These are phyloP conservation scores for Cocos nucifera DNA, from an alignment of 176 grass and related monocot species.

Conservation along the genomic window DNA sequence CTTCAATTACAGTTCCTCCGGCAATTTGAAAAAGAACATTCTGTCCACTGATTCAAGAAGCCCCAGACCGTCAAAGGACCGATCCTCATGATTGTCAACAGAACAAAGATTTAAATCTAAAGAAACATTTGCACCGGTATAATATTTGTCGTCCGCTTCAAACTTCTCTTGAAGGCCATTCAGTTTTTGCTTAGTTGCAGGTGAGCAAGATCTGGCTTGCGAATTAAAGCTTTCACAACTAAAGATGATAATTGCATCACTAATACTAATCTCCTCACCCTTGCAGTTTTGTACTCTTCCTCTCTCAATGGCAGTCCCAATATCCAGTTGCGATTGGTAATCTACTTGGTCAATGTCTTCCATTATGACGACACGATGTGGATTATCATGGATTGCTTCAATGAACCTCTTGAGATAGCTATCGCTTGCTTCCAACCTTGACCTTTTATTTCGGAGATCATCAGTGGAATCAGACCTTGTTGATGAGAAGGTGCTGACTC, in stretches of 20 bases:
- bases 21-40: slow-evolving; percentile 59
- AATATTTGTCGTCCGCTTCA: slow-evolving; percentile 15
- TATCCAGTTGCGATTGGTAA: slow-evolving; percentile 26
- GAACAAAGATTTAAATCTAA: slow-evolving; percentile 82
- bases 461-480: slow-evolving; percentile 24
- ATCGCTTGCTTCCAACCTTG: slow-evolving; percentile 8
- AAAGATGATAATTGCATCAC: slow-evolving; percentile 75
- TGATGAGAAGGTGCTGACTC: slow-evolving; percentile 16
- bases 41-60: slow-evolving; percentile 60
- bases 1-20: slow-evolving; percentile 18
- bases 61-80: slow-evolving; percentile 26
- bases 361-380: slow-evolving; percentile 61
- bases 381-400: slow-evolving; percentile 46
- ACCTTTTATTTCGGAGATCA: slow-evolving; percentile 43
- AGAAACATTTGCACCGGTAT: slow-evolving; percentile 19
- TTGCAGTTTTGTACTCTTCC: slow-evolving; percentile 30
- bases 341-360: slow-evolving; percentile 51
- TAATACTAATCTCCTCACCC: slow-evolving; percentile 38
- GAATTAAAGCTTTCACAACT: slow-evolving; percentile 48
- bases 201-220: slow-evolving; percentile 44
- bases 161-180: slow-evolving; percentile 20
- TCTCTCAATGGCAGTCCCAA: slow-evolving; percentile 64
- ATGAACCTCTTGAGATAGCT: slow-evolving; percentile 39
- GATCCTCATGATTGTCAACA: slow-evolving; percentile 20
- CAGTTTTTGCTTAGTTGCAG: slow-evolving; percentile 21